Base-by-base conservation (phyloP, 192 early-diverging fungal species). In the Coemansia sp. region DNA sequence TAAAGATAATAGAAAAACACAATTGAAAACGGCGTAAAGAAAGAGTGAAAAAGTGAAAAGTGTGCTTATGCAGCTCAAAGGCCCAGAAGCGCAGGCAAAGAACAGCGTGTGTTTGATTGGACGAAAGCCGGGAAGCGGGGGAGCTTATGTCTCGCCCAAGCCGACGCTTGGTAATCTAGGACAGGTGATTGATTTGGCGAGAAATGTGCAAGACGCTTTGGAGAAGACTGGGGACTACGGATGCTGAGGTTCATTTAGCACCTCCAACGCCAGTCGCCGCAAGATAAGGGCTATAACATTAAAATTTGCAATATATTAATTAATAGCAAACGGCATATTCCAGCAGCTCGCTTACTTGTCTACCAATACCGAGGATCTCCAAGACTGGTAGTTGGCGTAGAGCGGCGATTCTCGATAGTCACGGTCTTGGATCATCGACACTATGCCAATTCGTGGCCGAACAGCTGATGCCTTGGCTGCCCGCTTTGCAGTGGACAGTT, bases 381-480 rank as follows among this genome's bases (percentile, higher is more conserved):
- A 80, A 3, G 21, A 1, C 54, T 68, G 69, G 36, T 80, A 80
- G 67, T 62, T 66, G n/a, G 65, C 66, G 48, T 80, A 80, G 9
- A 69, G 69, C 35, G 73, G 53, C 11, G 70, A 53, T 4, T 44
- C 50, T 9, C 64, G 60, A 45, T 80, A 80, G 61, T 80, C 78
- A 17, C 68, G 79, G 44, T 77, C 79, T 50, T 75, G 63, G 36
- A 75, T 59, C 79, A 82, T 82, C 3, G 75, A 68, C 1, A 77
- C 64, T 29, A 72, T 74, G 46, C 79, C 79, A 46, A 82, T 74
- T 0, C 79, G 79, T n/a, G 75, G 72, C 13, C 71, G 74, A 33
- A 45, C 48, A 21, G 59, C 59, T 36, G 59, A 17, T 16, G 66
- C 27, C 39, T 59, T 59, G 27, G 66, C 40, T 19, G 36, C 39